Conservation (phyloP, 306 rosid species). For the Delonix regia region DNA sequence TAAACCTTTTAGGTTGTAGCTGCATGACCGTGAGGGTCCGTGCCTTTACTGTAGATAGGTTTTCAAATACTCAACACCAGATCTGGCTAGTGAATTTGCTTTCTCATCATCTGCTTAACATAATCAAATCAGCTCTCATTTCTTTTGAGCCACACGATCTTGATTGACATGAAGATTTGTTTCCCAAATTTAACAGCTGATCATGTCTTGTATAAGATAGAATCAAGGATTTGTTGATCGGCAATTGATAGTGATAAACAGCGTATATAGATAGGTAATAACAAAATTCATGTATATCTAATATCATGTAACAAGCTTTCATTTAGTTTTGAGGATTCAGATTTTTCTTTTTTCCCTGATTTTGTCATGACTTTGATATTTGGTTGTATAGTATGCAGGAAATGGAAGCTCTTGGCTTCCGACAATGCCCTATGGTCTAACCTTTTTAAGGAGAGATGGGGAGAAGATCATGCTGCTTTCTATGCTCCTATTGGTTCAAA, state of each 20-base stretch:
- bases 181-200: background rate
- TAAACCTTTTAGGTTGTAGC: background rate
- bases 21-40: background rate
- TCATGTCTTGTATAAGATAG: background rate
- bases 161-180: background rate
- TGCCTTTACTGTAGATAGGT: background rate
- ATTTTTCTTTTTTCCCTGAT: background rate
- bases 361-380: conserved; percentile 12
- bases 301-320: background rate
- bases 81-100: background rate
- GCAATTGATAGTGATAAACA: background rate
- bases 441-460: conserved; percentile 84
- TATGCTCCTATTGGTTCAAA: conserved; percentile 58
- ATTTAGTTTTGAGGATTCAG: conserved; percentile 1
- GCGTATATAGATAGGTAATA: background rate
- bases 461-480: conserved; percentile 59
- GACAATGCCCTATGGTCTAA: conserved; percentile 62
- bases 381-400: conserved; percentile 60
- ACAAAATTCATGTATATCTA: background rate
- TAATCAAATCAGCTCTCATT: background rate
- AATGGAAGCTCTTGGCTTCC: conserved; percentile 68
- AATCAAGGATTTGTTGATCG: conserved; percentile 15
- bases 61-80: background rate
- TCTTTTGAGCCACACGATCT: background rate
- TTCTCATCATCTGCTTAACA: background rate